Evolutionary conservation across 1,139 yeast species (phyloP), one percentile per base, ranked within the genome.

Genomic region (Blastobotrys proliferans): DNA sequence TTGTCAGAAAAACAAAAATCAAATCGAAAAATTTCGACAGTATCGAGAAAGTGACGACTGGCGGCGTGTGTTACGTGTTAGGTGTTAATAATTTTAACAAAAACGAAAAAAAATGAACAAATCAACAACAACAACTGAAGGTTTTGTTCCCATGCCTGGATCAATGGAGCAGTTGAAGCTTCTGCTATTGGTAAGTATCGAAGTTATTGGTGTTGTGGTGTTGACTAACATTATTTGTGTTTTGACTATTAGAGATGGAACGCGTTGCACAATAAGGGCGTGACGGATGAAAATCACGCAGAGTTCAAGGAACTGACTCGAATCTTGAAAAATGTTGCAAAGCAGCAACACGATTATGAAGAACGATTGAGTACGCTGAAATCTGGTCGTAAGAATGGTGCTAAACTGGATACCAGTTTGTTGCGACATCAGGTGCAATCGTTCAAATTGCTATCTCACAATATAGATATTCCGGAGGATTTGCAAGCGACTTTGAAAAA

Each of bases 371-470:
- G 52, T 4, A 48, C 51, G 37, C 14, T 38, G 24, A 16, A 14
- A 11, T n/a, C 22, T 28, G 30, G 22, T 22, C 48, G 48, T 6
- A 46, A 17, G 27, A 21, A 47, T 52, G 11, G 40, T 43, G 30
- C 32, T 29, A 50, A 33, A 44, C 43, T 19, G 60, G 64, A 83
- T 57, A 52, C 67, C 19, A 72, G 67, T 3, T 61, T 81, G 25
- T 67, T 88, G 41, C 71, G 75, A 44, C 73, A 77, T 41, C 97
- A 90, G 62, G 64, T 92, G 21, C 69, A 79, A 22, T 86, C 94
- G 0, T 76, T 86, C 52, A 88, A 88, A 60, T 62, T 88, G 26
- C 67, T 92, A 41, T 76, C 94, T 1, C 82, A 77, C 51, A 94
- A 88, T 60, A 58, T 86, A 51, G 94, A 85, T 56, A 63, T 94